These are phyloP conservation scores for Epichloe sylvatica DNA, from an alignment of 2,329 filamentous ascomycete species.

Conservation along the genomic window DNA sequence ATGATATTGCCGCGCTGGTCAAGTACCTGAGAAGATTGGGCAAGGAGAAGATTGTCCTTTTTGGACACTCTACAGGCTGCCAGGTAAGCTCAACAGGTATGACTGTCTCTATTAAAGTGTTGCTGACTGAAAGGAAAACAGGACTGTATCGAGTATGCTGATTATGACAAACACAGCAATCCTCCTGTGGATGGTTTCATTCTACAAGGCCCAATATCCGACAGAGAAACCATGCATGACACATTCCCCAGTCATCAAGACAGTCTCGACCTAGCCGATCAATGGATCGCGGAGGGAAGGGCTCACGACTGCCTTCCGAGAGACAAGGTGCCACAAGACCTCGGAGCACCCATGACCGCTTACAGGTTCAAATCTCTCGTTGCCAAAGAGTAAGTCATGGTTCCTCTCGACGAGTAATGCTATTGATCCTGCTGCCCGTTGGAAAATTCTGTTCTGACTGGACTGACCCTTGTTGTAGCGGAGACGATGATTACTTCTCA, in stretches of 20 bases:
- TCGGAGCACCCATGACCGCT: slow-evolving; percentile 35
- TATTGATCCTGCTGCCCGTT: background rate
- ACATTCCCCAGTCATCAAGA: slow-evolving; percentile 32
- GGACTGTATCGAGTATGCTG: slow-evolving; percentile 44
- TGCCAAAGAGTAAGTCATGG: slow-evolving; percentile 31
- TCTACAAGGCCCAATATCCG: slow-evolving; percentile 66
- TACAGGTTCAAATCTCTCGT: slow-evolving; percentile 38
- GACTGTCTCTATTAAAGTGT: background rate
- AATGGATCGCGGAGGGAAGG: slow-evolving; percentile 40
- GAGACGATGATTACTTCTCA: slow-evolving; percentile 82
- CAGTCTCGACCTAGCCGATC: slow-evolving; percentile 34
- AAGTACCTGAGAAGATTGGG: slow-evolving; percentile 38
- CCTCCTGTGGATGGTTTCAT: slow-evolving; percentile 60
- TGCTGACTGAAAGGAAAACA: slow-evolving; percentile 12
- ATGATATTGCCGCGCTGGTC: slow-evolving; percentile 38
- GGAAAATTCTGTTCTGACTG: background rate
- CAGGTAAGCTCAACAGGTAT: slow-evolving; percentile 26
- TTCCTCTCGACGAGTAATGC: background rate
- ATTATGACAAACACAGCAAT: slow-evolving; percentile 26
- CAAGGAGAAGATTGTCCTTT: slow-evolving; percentile 36
- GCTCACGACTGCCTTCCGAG: slow-evolving; percentile 40
- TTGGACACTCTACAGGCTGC: slow-evolving; percentile 46
- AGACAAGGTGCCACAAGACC: slow-evolving; percentile 26
- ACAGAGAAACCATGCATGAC: slow-evolving; percentile 49
- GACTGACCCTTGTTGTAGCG: slow-evolving; percentile 25